These are phyloP conservation scores for Salix koriyanagi DNA, from an alignment of 345 rosid genomes.

Conservation along the genomic window DNA sequence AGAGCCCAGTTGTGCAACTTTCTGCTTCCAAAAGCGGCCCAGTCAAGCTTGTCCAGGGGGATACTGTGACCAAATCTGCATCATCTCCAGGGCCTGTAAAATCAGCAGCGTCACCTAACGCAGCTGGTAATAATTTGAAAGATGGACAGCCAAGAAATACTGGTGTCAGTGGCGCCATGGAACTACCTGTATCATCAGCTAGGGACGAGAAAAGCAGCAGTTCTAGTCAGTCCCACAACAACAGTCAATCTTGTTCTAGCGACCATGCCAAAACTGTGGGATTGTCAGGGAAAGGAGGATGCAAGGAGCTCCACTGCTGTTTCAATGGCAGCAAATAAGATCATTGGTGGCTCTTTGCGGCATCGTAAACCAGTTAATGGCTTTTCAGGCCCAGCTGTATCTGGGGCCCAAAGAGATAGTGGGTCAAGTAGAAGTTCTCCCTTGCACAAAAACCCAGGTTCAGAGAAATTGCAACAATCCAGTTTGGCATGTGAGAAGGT, in stretches of 20 bases:
- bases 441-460: constrained; percentile 38
- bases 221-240: constrained; percentile 80
- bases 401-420: constrained; percentile 46
- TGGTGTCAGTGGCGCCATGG: constrained; percentile 32
- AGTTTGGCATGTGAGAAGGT: constrained; percentile 48
- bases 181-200: constrained; percentile 36
- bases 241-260: constrained; percentile 65
- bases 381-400: constrained; percentile 32
- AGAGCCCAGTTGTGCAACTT: constrained; percentile 51
- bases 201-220: constrained; percentile 79
- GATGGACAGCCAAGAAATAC: constrained; percentile 51
- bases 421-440: constrained; percentile 47
- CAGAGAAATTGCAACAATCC: constrained; percentile 55
- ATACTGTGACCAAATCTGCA: constrained; percentile 43
- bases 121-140: constrained; percentile 38
- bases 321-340: constrained; percentile 41
- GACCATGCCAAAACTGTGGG: constrained; percentile 60
- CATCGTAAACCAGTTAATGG: constrained; percentile 58
- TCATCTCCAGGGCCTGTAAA: constrained; percentile 55
- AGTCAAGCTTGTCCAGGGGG: constrained; percentile 50
- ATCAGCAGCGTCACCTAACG: constrained; percentile 42
- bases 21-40: constrained; percentile 58
- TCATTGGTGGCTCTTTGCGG: constrained; percentile 45
- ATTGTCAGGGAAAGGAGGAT: constrained; percentile 55
- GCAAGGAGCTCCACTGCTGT: constrained; percentile 57